Base-by-base conservation (phyloP, 371 early-diverging fungal species). In the Umbelopsis sp. region DNA sequence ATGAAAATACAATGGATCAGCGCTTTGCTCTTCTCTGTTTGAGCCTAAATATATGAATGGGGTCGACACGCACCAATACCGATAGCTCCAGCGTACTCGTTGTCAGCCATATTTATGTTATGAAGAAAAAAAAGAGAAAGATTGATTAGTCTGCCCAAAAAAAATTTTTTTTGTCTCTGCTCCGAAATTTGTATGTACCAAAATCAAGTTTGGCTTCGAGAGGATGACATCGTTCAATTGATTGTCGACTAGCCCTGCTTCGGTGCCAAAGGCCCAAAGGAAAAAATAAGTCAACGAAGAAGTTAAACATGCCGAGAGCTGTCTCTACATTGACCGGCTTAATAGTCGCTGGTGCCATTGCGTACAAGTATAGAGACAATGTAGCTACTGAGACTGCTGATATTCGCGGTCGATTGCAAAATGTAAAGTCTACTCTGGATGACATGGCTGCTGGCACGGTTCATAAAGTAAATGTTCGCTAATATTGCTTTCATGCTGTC, bases 1-100 rank as follows among this genome's bases (percentile, higher is more conserved):
- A n/a, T 48, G 45, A 45, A 48, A 81, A 81, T 78, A 81, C 81
- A 74, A 83, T 80, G 5, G 48, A 65, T 48, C 24, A 45, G 45
- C 38, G 18, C 3, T 10, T 7, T 44, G 11, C 41, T 41, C 4
- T 38, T 38, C 38, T 2, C 41, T 41, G 7, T 10, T 48, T 48
- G 48, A 20, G 3, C 20, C 22, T 1, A 48, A 8, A 20, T 0
- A 18, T 16, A 16, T n/a, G 48, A n/a, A 48, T 12, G 41, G 41
- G 20, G 48, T 48, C 48, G 48, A 48, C 48, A 48, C 48, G 48
- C 48, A 48, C 48, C 48, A 48, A 48, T 48, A 48, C 48, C 48
- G 48, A 48, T 48, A 48, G 48, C 48, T 48, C 48, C 48, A 48
- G 48, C 48, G 48, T 48, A 48, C 48, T 48, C 48, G 48, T 48